These are phyloP conservation scores for Tephrocybe sp. DNA, from an alignment of 768 basidiomycete genomes.

Conservation along the genomic window DNA sequence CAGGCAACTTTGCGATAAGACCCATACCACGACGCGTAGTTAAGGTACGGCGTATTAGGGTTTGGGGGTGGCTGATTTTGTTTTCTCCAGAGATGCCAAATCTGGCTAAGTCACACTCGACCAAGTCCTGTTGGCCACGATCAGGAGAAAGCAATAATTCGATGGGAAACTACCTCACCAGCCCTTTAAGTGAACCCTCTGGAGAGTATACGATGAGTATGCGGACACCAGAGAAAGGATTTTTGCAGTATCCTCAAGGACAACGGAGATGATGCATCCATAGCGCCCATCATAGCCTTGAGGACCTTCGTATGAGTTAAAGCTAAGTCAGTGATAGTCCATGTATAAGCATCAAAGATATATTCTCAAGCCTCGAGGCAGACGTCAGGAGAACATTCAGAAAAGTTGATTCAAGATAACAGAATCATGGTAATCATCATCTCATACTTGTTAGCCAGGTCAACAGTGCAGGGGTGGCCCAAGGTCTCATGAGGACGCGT, in stretches of 20 bases:
- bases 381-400: background rate
- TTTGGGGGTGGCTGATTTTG: background rate
- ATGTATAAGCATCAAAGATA: background rate
- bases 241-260: constrained; percentile 3
- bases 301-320: constrained; percentile 5
- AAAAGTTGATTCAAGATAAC: background rate
- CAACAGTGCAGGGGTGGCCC: no score
- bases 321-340: constrained; percentile 8
- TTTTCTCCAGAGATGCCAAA: background rate
- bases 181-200: background rate
- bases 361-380: background rate
- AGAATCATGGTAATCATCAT: no score
- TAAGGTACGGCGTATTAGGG: background rate
- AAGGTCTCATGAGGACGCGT: no score
- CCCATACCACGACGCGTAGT: background rate
- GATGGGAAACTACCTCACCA: background rate
- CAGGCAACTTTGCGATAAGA: background rate
- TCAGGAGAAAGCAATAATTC: no score
- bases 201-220: constrained; percentile 4
- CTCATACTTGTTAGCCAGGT: no score
- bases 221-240: constrained; percentile 5
- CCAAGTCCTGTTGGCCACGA: background rate
- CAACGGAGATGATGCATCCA: constrained; percentile 8
- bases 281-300: background rate
- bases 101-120: background rate